These are phyloP conservation scores for Parsonsia alboflavescens DNA, from an alignment of 257 asterid species.

Conservation along the genomic window DNA sequence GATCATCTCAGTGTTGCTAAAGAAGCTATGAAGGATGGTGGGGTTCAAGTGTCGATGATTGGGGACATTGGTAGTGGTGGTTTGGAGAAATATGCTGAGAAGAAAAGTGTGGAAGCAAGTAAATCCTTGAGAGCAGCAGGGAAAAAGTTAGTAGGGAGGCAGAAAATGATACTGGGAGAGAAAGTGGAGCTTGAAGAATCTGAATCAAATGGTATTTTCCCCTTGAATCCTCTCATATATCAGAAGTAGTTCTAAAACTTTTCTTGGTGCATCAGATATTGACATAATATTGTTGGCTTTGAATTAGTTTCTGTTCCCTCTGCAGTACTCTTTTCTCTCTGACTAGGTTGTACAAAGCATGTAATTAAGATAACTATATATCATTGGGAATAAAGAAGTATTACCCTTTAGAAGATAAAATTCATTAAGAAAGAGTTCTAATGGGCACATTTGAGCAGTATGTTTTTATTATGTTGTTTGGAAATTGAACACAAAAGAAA, in stretches of 20 bases:
- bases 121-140: constrained; percentile 28
- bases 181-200: constrained; percentile 1
- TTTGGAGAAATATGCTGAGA: constrained; percentile 7
- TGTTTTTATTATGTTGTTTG: not conserved
- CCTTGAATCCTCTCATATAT: not conserved
- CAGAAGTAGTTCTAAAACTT: not conserved
- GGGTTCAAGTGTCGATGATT: constrained; percentile 19
- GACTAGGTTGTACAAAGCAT: not conserved
- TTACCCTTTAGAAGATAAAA: not conserved
- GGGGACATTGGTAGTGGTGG: constrained; percentile 22
- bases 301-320: not conserved
- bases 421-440: not conserved
- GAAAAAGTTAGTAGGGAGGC: constrained; percentile 6
- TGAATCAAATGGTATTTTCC: constrained; percentile 2
- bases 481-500: not conserved
- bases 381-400: too few species aligned
- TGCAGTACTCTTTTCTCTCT: not conserved
- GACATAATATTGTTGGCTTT: not conserved
- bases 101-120: constrained; percentile 18
- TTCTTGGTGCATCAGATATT: not conserved
- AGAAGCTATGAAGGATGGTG: constrained; percentile 20
- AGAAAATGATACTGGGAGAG: not conserved
- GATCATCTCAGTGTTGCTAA: constrained; percentile 18
- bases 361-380: not conserved
- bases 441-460: not conserved